These are phyloP conservation scores for Penicillium sp. DNA, from an alignment of 2,329 filamentous ascomycete species.

Conservation along the genomic window DNA sequence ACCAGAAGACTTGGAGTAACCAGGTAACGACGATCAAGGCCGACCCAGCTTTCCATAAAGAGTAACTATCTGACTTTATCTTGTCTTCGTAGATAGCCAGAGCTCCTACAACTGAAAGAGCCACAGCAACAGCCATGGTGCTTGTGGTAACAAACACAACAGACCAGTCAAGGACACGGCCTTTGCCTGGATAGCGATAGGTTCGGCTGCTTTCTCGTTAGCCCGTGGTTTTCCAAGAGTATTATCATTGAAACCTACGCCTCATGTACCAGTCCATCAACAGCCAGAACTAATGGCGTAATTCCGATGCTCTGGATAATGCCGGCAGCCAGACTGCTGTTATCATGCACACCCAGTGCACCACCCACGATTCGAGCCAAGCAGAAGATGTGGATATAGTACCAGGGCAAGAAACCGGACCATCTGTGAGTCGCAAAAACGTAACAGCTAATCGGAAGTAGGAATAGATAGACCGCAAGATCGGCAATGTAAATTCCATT, in stretches of 20 bases:
- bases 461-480: slow-evolving; percentile 31
- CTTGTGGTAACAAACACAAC: not conserved
- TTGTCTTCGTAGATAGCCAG: not conserved
- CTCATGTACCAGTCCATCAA: slow-evolving; percentile 34
- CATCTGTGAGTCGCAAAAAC: slow-evolving; percentile 32
- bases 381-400: slow-evolving; percentile 38
- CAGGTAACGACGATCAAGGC: slow-evolving; percentile 1
- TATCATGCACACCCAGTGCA: slow-evolving; percentile 12
- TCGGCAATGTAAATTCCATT: slow-evolving; percentile 13
- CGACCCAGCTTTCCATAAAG: slow-evolving; percentile 2
- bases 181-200: slow-evolving; percentile 17
- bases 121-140: slow-evolving; percentile 1
- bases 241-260: slow-evolving; percentile 27
- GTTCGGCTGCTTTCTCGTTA: slow-evolving; percentile 15
- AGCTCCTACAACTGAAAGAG: not conserved
- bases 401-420: slow-evolving; percentile 37
- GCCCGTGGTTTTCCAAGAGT: not conserved
- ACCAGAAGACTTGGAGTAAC: not conserved
- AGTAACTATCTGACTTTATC: not conserved
- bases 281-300: slow-evolving; percentile 32
- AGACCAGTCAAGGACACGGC: slow-evolving; percentile 2
- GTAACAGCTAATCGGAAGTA: slow-evolving; percentile 29
- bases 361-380: slow-evolving; percentile 33
- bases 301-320: slow-evolving; percentile 38
- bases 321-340: slow-evolving; percentile 23